These are phyloP conservation scores for Polyporus tsugae DNA, from an alignment of 1,284 basidiomycete species.

Conservation along the genomic window DNA sequence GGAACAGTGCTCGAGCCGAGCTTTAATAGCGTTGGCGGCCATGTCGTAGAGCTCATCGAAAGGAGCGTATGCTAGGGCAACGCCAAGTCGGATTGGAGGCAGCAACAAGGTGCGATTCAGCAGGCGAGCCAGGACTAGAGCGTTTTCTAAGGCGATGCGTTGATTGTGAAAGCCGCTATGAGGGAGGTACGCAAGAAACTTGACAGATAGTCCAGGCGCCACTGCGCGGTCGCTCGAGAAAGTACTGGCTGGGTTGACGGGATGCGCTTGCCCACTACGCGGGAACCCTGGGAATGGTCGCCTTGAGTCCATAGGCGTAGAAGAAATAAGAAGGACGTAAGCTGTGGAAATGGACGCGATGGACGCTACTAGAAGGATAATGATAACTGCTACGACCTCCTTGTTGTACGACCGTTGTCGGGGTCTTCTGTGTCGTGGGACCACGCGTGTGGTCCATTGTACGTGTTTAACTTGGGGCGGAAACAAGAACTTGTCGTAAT, in stretches of 20 bases:
- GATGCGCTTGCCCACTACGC: no score
- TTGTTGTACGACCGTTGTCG: neutral
- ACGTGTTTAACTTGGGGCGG: neutral
- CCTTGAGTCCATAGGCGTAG: neutral
- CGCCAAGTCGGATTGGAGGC: conserved; percentile 74
- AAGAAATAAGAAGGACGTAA: neutral
- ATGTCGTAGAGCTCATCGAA: conserved; percentile 63
- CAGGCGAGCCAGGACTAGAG: conserved; percentile 69
- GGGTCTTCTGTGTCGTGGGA: neutral
- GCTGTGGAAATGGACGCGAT: conserved; percentile 5
- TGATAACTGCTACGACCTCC: neutral
- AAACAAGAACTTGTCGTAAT: neutral
- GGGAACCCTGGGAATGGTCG: neutral
- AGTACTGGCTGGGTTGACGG: neutral
- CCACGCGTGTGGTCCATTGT: neutral
- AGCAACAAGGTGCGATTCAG: conserved; percentile 80
- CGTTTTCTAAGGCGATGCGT: conserved; percentile 84
- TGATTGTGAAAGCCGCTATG: conserved; percentile 88
- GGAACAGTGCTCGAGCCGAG: conserved; percentile 61
- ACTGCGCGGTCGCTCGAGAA: conserved; percentile 26
- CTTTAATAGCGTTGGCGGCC: conserved; percentile 59
- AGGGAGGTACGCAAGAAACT: conserved; percentile 72
- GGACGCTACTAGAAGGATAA: conserved; percentile 4
- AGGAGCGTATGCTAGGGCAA: conserved; percentile 66
- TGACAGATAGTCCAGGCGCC: conserved; percentile 18